A percentile compares a stretch with the other conserved stretches of the same genome.
Conservation (phyloP, 2,329 filamentous ascomycete species). For the Epichloe sibirici region DNA sequence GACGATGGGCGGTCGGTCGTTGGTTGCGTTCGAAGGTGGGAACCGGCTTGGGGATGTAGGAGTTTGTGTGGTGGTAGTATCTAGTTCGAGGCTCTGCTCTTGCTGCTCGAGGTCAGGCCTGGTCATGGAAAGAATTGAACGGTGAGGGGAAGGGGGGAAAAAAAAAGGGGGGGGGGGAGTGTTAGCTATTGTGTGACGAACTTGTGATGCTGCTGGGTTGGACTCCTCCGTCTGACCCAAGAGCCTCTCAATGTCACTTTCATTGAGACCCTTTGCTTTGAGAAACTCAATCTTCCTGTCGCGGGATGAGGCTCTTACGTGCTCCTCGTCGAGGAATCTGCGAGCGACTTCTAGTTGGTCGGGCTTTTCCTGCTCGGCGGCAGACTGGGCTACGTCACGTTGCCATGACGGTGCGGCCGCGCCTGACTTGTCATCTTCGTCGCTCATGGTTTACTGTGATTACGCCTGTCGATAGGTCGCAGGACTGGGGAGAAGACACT, state of each 20-base stretch:
- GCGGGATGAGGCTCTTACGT: constrained; percentile 53
- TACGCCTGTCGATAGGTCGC: background rate
- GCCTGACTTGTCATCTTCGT: constrained; percentile 17
- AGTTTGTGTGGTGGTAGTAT: background rate
- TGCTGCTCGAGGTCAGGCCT: background rate
- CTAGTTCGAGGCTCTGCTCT: background rate
- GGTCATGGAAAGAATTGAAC: background rate
- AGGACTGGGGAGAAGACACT: background rate
- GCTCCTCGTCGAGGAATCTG: constrained; percentile 63
- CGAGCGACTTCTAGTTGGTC: constrained; percentile 49
- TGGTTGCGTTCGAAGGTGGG: constrained; percentile 14
- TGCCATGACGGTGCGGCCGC: constrained; percentile 21
- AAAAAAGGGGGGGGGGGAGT: no score
- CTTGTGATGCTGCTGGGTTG: constrained; percentile 8
- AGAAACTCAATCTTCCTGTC: constrained; percentile 70
- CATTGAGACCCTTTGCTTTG: constrained; percentile 58
- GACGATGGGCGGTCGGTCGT: constrained; percentile 47
- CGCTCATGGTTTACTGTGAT: constrained; percentile 15
- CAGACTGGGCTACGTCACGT: constrained; percentile 10
- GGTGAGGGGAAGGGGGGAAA: no score
- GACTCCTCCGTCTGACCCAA: constrained; percentile 27
- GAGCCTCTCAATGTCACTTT: constrained; percentile 55
- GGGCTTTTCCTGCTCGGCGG: constrained; percentile 6
- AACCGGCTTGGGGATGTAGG: constrained; percentile 8
- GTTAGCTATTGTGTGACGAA: constrained; percentile 9